Conservation (phyloP, 805 yeast species). For the Osmozyma mogii region DNA sequence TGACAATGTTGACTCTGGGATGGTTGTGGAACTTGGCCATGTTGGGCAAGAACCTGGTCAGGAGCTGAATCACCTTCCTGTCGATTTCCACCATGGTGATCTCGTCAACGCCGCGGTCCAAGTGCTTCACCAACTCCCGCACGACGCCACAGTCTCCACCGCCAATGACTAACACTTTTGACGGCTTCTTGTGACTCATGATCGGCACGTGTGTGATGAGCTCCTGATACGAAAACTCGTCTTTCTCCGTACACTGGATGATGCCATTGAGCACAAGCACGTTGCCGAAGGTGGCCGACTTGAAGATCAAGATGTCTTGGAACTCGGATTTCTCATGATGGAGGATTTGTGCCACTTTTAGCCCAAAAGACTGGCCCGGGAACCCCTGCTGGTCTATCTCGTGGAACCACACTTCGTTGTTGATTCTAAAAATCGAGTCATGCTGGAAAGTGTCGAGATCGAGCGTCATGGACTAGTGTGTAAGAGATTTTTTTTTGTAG, state of each 20-base stretch:
- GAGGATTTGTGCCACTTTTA: conserved; percentile 57
- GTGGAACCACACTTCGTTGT: conserved; percentile 59
- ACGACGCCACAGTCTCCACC: conserved; percentile 97
- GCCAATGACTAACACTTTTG: conserved; percentile 76
- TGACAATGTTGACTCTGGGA: conserved; percentile 55
- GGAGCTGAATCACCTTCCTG: conserved; percentile 65
- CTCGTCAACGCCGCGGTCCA: conserved; percentile 38
- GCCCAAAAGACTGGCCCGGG: conserved; percentile 80
- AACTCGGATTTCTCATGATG: conserved; percentile 60
- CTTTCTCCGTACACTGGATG: conserved; percentile 85
- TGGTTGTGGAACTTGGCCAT: conserved; percentile 65
- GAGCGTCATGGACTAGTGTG: not conserved
- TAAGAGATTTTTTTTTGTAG: no score
- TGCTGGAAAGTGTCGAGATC: conserved; percentile 14
- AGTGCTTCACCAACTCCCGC: conserved; percentile 77
- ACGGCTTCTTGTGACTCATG: conserved; percentile 69
- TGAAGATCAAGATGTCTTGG: conserved; percentile 78
- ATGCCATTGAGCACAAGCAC: conserved; percentile 87
- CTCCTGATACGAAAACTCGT: conserved; percentile 92
- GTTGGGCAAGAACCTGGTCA: conserved; percentile 63
- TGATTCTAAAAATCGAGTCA: conserved; percentile 18
- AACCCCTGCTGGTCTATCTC: conserved; percentile 64
- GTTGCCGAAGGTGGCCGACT: conserved; percentile 71
- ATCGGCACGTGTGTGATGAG: conserved; percentile 81
- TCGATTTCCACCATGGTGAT: conserved; percentile 87